phyloP scores from a whole-genome alignment of 768 basidiomycete genomes.

The Daedaleopsis sinensis region DNA sequence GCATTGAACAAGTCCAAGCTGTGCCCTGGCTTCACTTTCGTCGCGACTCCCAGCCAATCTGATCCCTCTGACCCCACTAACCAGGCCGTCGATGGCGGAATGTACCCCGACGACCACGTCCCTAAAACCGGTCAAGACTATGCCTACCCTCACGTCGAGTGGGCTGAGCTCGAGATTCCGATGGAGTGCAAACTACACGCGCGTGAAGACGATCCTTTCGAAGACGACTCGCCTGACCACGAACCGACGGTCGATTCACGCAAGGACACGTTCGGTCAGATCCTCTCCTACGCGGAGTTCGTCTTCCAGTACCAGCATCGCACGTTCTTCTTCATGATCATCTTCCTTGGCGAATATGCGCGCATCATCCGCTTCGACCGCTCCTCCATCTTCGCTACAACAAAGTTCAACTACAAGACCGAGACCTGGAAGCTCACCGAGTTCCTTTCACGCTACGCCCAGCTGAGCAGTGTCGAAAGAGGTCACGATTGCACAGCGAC shows the following conservation, averaged over 20 bases:
- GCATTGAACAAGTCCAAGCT: not conserved
- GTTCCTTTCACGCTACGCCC: slow-evolving; percentile 6
- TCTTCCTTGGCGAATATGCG: slow-evolving; percentile 2
- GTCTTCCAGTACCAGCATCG: slow-evolving; percentile 5
- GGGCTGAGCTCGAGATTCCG: slow-evolving; percentile 2
- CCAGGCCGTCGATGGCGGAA: slow-evolving; percentile 1
- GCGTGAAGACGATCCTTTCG: not conserved
- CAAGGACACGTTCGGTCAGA: not conserved
- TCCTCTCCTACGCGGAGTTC: slow-evolving; percentile 6
- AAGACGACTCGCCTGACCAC: not conserved
- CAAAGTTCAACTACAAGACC: slow-evolving; percentile 4
- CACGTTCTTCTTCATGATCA: slow-evolving; percentile 7
- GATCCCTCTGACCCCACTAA: slow-evolving; percentile 1
- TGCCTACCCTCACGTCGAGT: slow-evolving; percentile 25
- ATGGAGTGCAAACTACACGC: slow-evolving; percentile 4
- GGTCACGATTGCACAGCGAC: slow-evolving; percentile 5
- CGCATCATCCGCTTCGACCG: slow-evolving; percentile 7
- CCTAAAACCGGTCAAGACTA: not conserved
- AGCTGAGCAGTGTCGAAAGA: not conserved
- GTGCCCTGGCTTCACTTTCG: slow-evolving; percentile 2
- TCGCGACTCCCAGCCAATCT: not conserved
- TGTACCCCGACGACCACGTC: not conserved
- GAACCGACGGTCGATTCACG: not conserved
- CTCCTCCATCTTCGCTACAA: not conserved
- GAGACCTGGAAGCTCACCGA: not conserved